Evolutionary conservation across 108 stramenopile species (phyloP), one percentile per base, ranked within the genome.

Genomic region (Skeletonema tropicum): DNA sequence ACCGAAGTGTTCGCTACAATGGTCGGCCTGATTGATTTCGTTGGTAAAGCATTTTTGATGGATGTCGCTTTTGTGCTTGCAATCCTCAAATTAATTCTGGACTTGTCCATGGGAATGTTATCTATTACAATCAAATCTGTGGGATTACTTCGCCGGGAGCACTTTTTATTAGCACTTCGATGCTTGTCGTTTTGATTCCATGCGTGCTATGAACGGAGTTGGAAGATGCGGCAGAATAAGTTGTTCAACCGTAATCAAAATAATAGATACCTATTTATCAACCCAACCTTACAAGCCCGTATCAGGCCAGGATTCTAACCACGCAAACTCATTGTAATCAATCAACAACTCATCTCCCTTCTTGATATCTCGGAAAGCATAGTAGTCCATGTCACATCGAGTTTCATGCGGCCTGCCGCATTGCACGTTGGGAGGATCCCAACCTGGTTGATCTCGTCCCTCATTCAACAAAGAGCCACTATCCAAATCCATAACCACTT

Each of bases 251-350:
- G 2, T 29, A 29, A 29, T 29, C 26, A 29, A 29, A 29, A 29
- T 1, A 38, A 38, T 38, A 38, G 38, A 9, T 38, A 10, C 38
- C 38, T 38, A 38, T 9, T 38, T 38, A 38, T 35, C 7, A 35
- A 35, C 38, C 9, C 11, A 35, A 35, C 6, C 7, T 38, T 38
- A 38, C 9, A 38, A 38, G 38, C 38, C 38, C 38, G 9, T 38
- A 38, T 38, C 38, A 38, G 38, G 8, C 79, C 79, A 80, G 33
- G 79, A 55, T 23, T 68, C 35, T 63, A 80, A 69, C 55, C 68
- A 48, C 10, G 88, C 80, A 49, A 90, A 87, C 41, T 66, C 73
- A 25, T 90, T 88, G 71, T 94, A 94, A 70, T 90, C 87, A 63
- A 91, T 91, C 36, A 84, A 63, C 4, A 92, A 80, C 75, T 94